These are phyloP conservation scores for Hymenoscyphus occultus DNA, from an alignment of 2,329 filamentous ascomycete genomes.

Conservation along the genomic window DNA sequence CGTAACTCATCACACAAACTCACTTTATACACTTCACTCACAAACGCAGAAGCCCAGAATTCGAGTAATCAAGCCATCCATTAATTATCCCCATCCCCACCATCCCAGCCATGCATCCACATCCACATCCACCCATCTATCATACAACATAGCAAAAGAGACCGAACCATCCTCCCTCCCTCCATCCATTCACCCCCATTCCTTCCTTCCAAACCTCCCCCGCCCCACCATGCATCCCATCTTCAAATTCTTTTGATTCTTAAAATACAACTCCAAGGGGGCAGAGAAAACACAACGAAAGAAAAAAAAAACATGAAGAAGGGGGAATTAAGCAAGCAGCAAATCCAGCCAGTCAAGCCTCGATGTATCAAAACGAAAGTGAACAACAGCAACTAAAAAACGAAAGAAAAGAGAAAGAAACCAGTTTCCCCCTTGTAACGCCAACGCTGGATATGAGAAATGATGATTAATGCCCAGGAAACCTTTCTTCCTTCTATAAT, in stretches of 20 bases:
- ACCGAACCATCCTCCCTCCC: background rate
- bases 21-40: no score
- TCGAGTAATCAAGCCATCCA: background rate
- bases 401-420: background rate
- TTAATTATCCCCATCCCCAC: background rate
- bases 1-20: no score
- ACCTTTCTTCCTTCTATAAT: background rate
- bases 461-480: background rate
- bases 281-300: background rate
- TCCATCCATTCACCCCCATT: background rate
- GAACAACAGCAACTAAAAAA: background rate
- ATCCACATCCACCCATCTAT: background rate
- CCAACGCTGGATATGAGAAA: constrained; percentile 1
- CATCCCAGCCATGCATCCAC: background rate
- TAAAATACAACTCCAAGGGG: background rate
- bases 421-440: background rate
- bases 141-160: background rate
- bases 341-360: no score
- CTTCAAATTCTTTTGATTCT: background rate
- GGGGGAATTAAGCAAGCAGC: background rate
- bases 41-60: no score
- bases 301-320: background rate
- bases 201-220: background rate
- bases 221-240: no score
- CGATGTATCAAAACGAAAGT: no score